Evolutionary conservation across 2,329 filamentous ascomycete species (phyloP).

Genomic region (Colletotrichum falcatum): DNA sequence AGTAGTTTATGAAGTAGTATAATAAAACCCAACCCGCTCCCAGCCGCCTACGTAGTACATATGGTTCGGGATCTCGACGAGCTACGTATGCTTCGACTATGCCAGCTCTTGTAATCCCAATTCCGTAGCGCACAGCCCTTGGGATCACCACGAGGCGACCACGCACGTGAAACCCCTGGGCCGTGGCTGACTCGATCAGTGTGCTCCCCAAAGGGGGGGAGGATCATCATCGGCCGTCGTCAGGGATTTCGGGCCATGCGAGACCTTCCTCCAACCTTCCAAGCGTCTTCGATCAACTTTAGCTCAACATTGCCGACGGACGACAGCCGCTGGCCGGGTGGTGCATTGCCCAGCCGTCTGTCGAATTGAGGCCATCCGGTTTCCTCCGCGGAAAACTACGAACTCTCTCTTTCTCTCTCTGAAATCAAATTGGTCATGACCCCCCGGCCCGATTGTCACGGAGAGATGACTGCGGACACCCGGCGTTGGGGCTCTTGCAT

Average conservation of each 20-base stretch:
- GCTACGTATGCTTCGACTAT: neutral
- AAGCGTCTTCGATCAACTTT: neutral
- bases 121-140: neutral
- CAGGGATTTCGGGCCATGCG: constrained; percentile 24
- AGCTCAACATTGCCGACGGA: neutral
- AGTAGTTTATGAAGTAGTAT: no score
- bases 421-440: neutral
- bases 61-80: neutral
- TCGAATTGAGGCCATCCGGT: constrained; percentile 10
- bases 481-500: constrained; percentile 1
- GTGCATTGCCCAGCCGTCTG: neutral
- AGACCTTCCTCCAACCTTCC: neutral
- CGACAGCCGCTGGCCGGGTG: neutral
- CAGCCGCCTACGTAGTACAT: no score
- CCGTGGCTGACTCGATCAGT: constrained; percentile 36
- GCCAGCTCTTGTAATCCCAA: neutral
- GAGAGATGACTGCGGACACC: neutral
- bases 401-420: neutral
- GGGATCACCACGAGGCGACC: constrained; percentile 1
- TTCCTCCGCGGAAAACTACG: neutral
- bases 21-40: neutral
- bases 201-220: constrained; percentile 3
- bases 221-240: constrained; percentile 22
- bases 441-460: constrained; percentile 1
- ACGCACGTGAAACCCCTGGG: constrained; percentile 36